Conservation (phyloP, 2,329 filamentous ascomycete species). For the Claviceps fusiformis region DNA sequence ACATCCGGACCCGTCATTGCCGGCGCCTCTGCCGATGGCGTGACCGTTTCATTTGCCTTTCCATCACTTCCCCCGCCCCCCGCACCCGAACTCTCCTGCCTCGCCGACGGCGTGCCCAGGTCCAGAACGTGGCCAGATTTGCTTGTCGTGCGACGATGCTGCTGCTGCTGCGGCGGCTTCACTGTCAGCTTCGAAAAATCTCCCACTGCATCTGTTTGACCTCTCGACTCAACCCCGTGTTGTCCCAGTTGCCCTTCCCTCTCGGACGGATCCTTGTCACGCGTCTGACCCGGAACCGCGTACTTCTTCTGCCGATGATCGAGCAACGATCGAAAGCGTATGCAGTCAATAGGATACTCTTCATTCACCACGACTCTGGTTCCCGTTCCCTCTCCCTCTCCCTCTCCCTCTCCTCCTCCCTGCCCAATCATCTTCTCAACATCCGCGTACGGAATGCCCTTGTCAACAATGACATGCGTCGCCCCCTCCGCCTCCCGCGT, state of each 20-base stretch:
- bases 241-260: not conserved
- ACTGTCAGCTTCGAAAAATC: constrained; percentile 36
- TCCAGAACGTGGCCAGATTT: not conserved
- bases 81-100: constrained; percentile 18
- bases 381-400: not conserved
- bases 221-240: not conserved
- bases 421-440: constrained; percentile 35
- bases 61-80: constrained; percentile 11
- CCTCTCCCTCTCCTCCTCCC: constrained; percentile 1
- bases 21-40: constrained; percentile 13
- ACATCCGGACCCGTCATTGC: constrained; percentile 10
- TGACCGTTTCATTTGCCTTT: constrained; percentile 1
- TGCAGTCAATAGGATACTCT: constrained; percentile 55
- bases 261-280: not conserved
- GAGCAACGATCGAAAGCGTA: constrained; percentile 42
- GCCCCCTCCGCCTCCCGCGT: constrained; percentile 43
- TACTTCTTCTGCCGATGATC: constrained; percentile 48
- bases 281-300: constrained; percentile 35
- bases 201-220: not conserved
- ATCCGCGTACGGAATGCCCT: constrained; percentile 47
- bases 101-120: constrained; percentile 11
- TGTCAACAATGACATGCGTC: constrained; percentile 73
- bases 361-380: constrained; percentile 48
- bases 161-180: constrained; percentile 9
- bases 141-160: constrained; percentile 13